These are phyloP conservation scores for Rubus parviflorus DNA, from an alignment of 306 rosid species.

Conservation along the genomic window DNA sequence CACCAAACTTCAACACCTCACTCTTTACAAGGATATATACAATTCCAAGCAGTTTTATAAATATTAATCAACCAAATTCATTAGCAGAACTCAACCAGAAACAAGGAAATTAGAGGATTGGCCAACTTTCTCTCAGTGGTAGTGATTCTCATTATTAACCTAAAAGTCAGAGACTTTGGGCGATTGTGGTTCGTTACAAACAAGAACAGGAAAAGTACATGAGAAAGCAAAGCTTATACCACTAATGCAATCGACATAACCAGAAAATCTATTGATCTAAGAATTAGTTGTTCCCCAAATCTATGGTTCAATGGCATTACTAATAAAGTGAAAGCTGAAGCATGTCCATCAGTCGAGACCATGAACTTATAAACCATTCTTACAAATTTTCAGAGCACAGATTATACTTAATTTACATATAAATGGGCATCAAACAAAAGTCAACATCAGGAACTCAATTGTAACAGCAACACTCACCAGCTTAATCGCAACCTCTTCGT, in stretches of 20 bases:
- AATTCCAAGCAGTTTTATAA: neutral
- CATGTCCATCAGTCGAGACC: neutral
- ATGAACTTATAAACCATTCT: constrained; percentile 13
- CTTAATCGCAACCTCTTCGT: constrained; percentile 96
- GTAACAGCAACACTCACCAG: constrained; percentile 58
- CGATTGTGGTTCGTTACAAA: neutral
- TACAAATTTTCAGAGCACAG: neutral
- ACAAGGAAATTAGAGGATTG: neutral
- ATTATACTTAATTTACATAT: constrained; percentile 4
- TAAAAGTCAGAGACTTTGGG: neutral
- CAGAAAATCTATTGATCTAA: neutral
- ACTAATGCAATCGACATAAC: neutral
- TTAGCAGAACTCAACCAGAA: neutral
- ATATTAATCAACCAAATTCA: neutral
- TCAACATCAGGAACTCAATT: constrained; percentile 16
- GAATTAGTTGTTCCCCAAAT: neutral
- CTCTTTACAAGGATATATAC: neutral
- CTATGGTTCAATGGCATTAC: neutral
- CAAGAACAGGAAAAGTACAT: neutral
- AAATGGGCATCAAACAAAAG: neutral
- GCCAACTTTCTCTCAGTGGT: neutral
- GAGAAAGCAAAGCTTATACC: neutral
- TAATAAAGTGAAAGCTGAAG: neutral
- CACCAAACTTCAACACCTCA: constrained; percentile 7
- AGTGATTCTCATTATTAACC: neutral